Base-by-base conservation (phyloP, 2,329 filamentous ascomycete species). In the Pseudogymnoascus sp. region DNA sequence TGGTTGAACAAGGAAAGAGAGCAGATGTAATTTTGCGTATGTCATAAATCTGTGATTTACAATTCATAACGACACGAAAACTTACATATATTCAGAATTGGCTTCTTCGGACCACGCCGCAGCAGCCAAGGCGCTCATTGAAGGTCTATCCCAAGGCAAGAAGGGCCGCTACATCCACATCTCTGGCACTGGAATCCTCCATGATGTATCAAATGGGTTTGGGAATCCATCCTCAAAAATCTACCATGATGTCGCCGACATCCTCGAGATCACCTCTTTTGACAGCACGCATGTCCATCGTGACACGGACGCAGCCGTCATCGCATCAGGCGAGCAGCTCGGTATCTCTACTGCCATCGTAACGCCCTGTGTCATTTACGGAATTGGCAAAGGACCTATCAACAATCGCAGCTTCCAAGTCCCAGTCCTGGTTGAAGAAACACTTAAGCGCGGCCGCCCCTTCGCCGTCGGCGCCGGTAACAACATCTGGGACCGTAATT, bases 341-440 rank as follows among this genome's bases (percentile, higher is more conserved):
- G 72, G 73, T 2, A 73, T 83, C 24, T 80, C 79, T 68, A 82
- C 81, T 0, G 82, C 77, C 21, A 79, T 86, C 26, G 77, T 86
- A 4, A 82, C 79, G 64, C 83, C 84, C 11, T 81, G 82, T 0
- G 79, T 76, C 2, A 85, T 86, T 66, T 85, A 82, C 66, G 83
- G 78, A 6, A 16, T 24, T 1, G 82, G 83, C 1, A 74, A 81
- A 16, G 83, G 84, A 0, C 79, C 81, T 0, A 78, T 79, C 63
- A 83, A 83, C 38, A 73, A 76, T 44, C 74, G 77, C 7, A 81
- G 78, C 24, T 73, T 78, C 1, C 81, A 85, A 65, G 73, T 80
- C 0, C 81, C 82, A 44, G 72, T 74, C 26, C 72, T 84, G 16
- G 73, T 76, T 3, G 73, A 75, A 4, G 71, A 72, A 1, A 78